Evolutionary conservation across 2,329 filamentous ascomycete genomes (phyloP), one percentile per base, ranked within the genome.

Genomic region (Calonectria naviculata): DNA sequence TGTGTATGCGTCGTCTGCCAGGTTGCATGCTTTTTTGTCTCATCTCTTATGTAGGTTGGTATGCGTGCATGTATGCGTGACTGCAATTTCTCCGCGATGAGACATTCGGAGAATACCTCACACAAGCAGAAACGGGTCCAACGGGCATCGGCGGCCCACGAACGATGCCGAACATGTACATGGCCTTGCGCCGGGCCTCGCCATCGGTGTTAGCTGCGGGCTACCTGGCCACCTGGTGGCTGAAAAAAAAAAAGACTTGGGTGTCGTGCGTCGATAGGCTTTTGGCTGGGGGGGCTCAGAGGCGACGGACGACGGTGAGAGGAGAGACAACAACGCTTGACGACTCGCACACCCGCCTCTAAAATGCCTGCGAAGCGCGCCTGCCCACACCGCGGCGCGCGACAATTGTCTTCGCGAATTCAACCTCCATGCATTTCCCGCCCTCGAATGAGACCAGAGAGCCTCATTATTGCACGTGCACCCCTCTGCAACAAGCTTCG

Each of bases 321-420:
- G 61, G 58, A 68, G 72, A 75, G 74, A 72, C 68, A 74, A 74
- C 72, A 72, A 74, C 68, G 71, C 72, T 73, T 71, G 56, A 29
- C 56, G 56, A 61, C 56, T 61, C 56, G 56, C 31, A 61, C 36
- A 44, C 28, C 34, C n/a, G 13, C 38, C 29, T 19, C 17, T 34
- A 61, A 46, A 58, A 49, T 49, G 42, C 42, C 47, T 67, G 52
- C n/a, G 61, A 70, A 70, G 42, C 54, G 67, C 67, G 67, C 52
- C 62, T 70, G 52, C 52, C 52, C 31, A 24, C 52, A 46, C n/a
- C 34, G 21, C 63, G 31, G 9, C 26, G 36, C 47, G n/a, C 38
- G 56, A 49, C 47, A 61, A 41, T 28, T 6, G 56, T 44, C 56
- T 13, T 42, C n/a, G 34, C 9, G 36, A 29, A n/a, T 28, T 19